A percentile compares a stretch with the other conserved stretches of the same genome.
phyloP scores from a whole-genome alignment of 805 yeast species.

The Kregervanrija pseudodelftensis region DNA sequence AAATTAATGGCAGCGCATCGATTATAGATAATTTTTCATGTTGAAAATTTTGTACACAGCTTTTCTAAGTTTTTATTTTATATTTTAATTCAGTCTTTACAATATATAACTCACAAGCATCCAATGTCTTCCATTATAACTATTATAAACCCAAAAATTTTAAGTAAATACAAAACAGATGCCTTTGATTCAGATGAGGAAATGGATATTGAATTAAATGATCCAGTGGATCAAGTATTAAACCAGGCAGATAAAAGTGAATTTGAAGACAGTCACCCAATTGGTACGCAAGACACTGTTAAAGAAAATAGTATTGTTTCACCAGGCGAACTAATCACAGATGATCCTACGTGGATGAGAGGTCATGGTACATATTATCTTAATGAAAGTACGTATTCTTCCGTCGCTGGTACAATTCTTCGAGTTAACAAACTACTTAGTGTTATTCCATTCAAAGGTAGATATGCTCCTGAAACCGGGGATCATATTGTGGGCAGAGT shows the following conservation, averaged over 20 bases:
- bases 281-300: background rate
- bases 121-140: slow-evolving; percentile 20
- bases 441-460: slow-evolving; percentile 78
- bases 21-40: no score
- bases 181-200: slow-evolving; percentile 18
- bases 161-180: slow-evolving; percentile 9
- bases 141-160: slow-evolving; percentile 18
- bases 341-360: slow-evolving; percentile 95
- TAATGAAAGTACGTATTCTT: slow-evolving; percentile 69
- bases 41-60: no score
- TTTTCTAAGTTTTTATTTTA: no score
- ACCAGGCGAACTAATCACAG: slow-evolving; percentile 95
- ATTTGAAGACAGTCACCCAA: slow-evolving; percentile 1
- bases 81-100: no score
- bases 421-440: slow-evolving; percentile 81
- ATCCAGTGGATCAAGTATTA: slow-evolving; percentile 11
- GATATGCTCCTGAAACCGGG: slow-evolving; percentile 92
- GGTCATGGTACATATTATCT: slow-evolving; percentile 94
- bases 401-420: slow-evolving; percentile 87
- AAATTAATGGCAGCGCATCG: no score
- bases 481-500: slow-evolving; percentile 93
- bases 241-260: slow-evolving; percentile 2
- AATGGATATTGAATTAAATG: slow-evolving; percentile 8
- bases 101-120: no score
- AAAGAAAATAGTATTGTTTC: slow-evolving; percentile 53